These are phyloP conservation scores for Trametes versicolor DNA, from an alignment of 1,284 basidiomycete species.

Conservation along the genomic window DNA sequence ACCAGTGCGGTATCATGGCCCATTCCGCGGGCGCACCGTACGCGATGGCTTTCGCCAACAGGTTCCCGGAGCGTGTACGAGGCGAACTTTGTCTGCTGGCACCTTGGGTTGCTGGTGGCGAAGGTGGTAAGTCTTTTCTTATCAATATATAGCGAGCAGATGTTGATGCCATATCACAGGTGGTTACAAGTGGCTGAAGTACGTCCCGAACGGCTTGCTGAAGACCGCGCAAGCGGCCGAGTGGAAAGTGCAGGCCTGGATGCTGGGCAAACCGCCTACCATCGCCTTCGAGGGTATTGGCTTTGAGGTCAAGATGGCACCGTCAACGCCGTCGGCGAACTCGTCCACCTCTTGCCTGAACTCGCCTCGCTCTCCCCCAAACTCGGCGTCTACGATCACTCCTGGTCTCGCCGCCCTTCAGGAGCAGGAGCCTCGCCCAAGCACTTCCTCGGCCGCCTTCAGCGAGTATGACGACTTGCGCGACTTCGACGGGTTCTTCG, in stretches of 20 bases:
- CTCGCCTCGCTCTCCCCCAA: slow-evolving; percentile 22
- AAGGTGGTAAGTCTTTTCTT: slow-evolving; percentile 71
- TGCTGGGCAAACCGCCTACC: slow-evolving; percentile 92
- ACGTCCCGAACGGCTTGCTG: slow-evolving; percentile 92
- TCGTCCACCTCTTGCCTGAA: slow-evolving; percentile 30
- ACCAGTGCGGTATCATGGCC: slow-evolving; percentile 90
- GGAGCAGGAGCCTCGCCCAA: slow-evolving; percentile 47
- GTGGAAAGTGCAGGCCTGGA: slow-evolving; percentile 96
- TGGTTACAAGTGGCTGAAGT: slow-evolving; percentile 97
- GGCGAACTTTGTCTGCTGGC: slow-evolving; percentile 92
- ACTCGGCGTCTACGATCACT: slow-evolving; percentile 30
- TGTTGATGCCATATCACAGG: slow-evolving; percentile 47
- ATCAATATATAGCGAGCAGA: background rate
- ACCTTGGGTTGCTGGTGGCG: slow-evolving; percentile 95
- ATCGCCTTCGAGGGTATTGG: slow-evolving; percentile 84
- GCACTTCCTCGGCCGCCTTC: slow-evolving; percentile 59
- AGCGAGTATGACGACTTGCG: slow-evolving; percentile 87
- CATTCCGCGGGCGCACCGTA: slow-evolving; percentile 98
- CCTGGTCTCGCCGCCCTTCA: slow-evolving; percentile 19
- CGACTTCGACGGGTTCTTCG: slow-evolving; percentile 86
- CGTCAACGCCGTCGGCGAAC: slow-evolving; percentile 28
- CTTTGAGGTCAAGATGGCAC: slow-evolving; percentile 57
- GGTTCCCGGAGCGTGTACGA: slow-evolving; percentile 75
- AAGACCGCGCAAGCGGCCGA: slow-evolving; percentile 97
- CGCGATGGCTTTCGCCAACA: slow-evolving; percentile 87